Base-by-base conservation (phyloP, 768 basidiomycete genomes). In the Boletus insuetus region DNA sequence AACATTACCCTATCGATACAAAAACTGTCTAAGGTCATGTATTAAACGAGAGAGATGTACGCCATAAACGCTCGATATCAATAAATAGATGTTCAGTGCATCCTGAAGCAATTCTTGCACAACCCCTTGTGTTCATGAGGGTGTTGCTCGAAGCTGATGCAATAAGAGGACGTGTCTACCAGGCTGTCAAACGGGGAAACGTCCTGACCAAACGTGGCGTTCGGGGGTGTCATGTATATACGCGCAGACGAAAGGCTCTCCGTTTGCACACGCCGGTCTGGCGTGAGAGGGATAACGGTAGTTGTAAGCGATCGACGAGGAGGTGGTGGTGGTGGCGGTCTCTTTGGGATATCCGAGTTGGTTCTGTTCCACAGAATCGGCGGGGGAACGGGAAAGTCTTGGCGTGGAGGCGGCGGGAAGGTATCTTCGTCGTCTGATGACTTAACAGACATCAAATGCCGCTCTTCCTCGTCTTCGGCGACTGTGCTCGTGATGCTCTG, bases 141-240 rank as follows among this genome's bases (percentile, higher is more conserved):
- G 65, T 84, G 83, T 71, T 87, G 85, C 63, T 80, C 80, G 69
- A 88, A 87, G 44, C 78, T 74, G 22, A 58, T 65, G 62, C 87
- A 86, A 11, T 70, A 73, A 20, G 58, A 61, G 22, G 73, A 69
- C 38, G 80, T 66, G 58, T 87, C 84, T 31, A 74, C 72, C 38
- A 78, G 74, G 62, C 84, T 87, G 60, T 87, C 85, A 56, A 89
- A 89, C 22, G 87, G 85, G 45, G 85, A 86, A 35, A 73, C 69
- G 54, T 82, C 77, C 53, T 79, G 74, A 16, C 64, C 66, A 51
- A 70, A 66, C 34, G 46, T 32, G 49, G 67, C 67, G 49, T 68
- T 74, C 17, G 67, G 55, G 16, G 75, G 65, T 4, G 70, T 61
- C 46, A 67, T 43, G 46, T 66, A 66, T 37, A 64, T 54, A 17